Evolutionary conservation across 1,284 basidiomycete species (phyloP), one percentile per base, ranked within the genome.

Genomic region (Pseudomicrostroma phylloplanum): DNA sequence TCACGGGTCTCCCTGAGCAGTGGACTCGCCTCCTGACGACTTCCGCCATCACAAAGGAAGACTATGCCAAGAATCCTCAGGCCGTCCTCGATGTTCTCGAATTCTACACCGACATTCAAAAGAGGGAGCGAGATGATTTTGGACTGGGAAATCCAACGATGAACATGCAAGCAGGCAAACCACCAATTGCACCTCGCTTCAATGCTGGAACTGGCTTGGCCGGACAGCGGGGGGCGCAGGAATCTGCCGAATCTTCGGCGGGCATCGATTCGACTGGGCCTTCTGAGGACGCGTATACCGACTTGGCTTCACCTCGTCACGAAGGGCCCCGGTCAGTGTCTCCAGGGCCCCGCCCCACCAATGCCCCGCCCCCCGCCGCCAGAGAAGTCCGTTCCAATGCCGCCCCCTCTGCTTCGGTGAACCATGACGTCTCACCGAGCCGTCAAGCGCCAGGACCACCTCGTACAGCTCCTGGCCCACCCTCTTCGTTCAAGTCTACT

Each of bases 21-120:
- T 98, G 94, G 94, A 90, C 87, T 74, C 90, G 92, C 70, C 84
- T 98, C 19, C 85, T 98, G 70, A 97, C 91, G 6, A 92, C 93
- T 71, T 93, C 91, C 2, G 92, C 93, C 41, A 96, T 98, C 80
- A 97, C 94, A 1, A 89, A 91, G 62, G 94, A 97, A 81, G 94
- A 98, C 80, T 96, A 96, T 65, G 91, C 90, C 12, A 91, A 90
- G 79, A 90, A 98, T 76, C 94, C 94, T 0, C 93, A 97, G 75
- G 94, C 94, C 0, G 94, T 98, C 15, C 84, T 97, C 17, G 94
- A 97, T 69, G 94, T 96, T 0, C 87, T 98, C 62, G 92, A 97
- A 76, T 98, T 97, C 82, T 97, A 97, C 81, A 97, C 93, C 13
- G 91, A 96, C 78, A 92, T 92, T 73, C 92, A 96, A 82, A 92